Evolutionary conservation across 768 basidiomycete species (phyloP), one percentile per base, ranked within the genome.

Genomic region (Hysterangium stoloniferum): DNA sequence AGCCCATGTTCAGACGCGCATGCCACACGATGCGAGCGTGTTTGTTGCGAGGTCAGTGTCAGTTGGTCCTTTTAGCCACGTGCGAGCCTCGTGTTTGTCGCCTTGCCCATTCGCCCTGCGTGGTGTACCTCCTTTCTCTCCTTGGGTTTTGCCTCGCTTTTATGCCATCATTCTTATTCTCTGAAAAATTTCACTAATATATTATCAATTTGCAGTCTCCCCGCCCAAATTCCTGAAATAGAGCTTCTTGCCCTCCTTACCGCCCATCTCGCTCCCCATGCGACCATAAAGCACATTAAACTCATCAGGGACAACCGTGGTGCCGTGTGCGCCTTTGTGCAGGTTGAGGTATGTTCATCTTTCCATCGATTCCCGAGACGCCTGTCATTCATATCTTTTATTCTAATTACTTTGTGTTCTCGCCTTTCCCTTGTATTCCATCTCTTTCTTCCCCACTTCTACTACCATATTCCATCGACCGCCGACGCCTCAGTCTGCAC

Each of bases 321-420:
- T 33, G 82, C 85, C 12, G 77, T 84, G 38, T 90, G 87, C 60
- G 88, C 87, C 51, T 91, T 91, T 62, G 81, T 88, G 20, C 88
- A 90, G 66, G 89, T 86, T 72, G 76, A 86, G 72, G 88, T 87
- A 59, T 37, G 71, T 56, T 37, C 15, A 42, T 49, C 45, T 45
- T 27, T 19, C 38, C 28, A 12, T 17, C n/a, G n/a, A 44, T 22
- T 38, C 41, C n/a, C 24, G 25, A 41, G 29, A 45, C 19, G n/a
- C n/a, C n/a, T n/a, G n/a, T 22, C 38, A 47, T 52, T 37, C 42
- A 45, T 55, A 20, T 52, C 24, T 28, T 47, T 15, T n/a, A 36
- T 53, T 24, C 37, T 17, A 11, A 24, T 41, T 17, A 11, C 29
- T n/a, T 12, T n/a, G 6, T 31, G 20, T n/a, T n/a, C n/a, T n/a